Conservation (phyloP, 331 rosid species). For the Spiraea crenata region DNA sequence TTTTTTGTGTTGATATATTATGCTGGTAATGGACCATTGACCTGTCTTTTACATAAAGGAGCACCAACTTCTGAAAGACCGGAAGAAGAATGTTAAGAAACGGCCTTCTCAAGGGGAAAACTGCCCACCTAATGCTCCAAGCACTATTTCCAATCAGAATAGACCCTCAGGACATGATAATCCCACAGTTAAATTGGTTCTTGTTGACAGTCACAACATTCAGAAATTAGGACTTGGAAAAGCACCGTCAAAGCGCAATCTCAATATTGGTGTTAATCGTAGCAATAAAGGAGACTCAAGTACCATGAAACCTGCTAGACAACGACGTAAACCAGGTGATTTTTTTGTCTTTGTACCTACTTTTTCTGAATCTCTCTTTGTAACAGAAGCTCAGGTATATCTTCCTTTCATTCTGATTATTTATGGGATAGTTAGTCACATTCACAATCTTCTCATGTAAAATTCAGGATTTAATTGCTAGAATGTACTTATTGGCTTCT, state of each 20-base stretch:
- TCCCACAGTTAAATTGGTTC: conserved; percentile 67
- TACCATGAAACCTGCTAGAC: conserved; percentile 72
- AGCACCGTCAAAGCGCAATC: conserved; percentile 66
- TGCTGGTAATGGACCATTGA: conserved; percentile 40
- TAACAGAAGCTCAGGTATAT: background rate
- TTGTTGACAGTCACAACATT: conserved; percentile 84
- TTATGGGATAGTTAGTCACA: background rate
- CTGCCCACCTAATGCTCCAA: conserved; percentile 50
- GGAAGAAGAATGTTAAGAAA: conserved; percentile 81
- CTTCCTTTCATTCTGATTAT: background rate
- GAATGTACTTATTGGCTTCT: conserved; percentile 1
- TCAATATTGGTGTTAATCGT: conserved; percentile 65
- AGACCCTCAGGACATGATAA: conserved; percentile 67
- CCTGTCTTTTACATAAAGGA: conserved; percentile 62
- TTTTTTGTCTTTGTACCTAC: conserved; percentile 19
- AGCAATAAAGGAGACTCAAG: conserved; percentile 75
- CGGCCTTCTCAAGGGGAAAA: conserved; percentile 69
- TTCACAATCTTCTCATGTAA: background rate
- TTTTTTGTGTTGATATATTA: conserved; percentile 18
- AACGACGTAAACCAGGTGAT: conserved; percentile 83
- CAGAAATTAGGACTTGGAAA: conserved; percentile 82
- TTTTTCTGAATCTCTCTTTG: conserved; percentile 8
- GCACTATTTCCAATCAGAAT: conserved; percentile 56
- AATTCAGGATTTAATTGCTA: background rate
- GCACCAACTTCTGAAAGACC: conserved; percentile 94